phyloP scores from a whole-genome alignment of 257 asterid genomes.

The Schizonepeta tenuifolia region DNA sequence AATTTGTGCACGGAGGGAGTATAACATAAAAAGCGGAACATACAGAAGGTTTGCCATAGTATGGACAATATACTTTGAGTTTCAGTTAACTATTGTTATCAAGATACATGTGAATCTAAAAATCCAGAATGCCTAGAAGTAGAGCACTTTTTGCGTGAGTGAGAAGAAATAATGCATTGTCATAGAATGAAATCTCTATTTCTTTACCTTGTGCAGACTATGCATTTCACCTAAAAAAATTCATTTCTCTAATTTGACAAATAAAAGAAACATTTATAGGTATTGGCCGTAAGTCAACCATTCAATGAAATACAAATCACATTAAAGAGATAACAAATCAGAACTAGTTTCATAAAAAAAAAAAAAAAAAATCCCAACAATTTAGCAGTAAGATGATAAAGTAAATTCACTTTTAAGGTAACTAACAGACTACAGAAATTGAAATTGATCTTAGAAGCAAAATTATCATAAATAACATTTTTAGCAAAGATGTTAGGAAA shows the following conservation, averaged over 20 bases:
- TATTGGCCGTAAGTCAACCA: background rate
- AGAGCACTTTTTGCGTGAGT: background rate
- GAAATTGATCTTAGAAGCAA: background rate
- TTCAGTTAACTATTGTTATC: background rate
- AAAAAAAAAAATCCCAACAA: no score
- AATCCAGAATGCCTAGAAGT: background rate
- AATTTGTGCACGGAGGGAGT: no score
- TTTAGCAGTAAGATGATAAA: background rate
- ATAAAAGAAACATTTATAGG: background rate
- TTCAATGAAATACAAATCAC: background rate
- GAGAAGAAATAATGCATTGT: background rate
- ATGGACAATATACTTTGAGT: background rate
- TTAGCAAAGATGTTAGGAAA: conserved; percentile 16
- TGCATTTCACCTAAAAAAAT: background rate
- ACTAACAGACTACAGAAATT: background rate
- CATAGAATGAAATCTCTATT: no score
- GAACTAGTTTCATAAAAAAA: background rate
- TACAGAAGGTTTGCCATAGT: background rate
- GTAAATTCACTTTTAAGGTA: no score
- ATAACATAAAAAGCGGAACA: background rate
- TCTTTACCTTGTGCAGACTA: background rate
- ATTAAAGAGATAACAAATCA: background rate
- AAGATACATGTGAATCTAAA: background rate
- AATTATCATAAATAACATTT: background rate
- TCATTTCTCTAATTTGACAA: background rate